Evolutionary conservation across 2,329 filamentous ascomycete genomes (phyloP), one percentile per base, ranked within the genome.

Genomic region (Scedosporium dehoogii): DNA sequence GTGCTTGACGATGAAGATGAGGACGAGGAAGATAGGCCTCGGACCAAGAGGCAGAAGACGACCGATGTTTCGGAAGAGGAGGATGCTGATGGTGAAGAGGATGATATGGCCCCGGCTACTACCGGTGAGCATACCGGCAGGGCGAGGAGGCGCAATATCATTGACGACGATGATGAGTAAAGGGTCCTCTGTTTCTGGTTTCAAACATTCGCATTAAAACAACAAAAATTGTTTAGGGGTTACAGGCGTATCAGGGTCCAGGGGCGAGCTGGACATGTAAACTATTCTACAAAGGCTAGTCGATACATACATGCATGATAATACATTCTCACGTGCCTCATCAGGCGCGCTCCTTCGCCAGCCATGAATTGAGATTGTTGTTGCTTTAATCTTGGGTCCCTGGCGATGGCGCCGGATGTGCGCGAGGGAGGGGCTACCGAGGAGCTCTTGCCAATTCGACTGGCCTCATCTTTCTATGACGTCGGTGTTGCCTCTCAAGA

Each of bases 81-180:
- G 21, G 83, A 84, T 67, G 82, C 78, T 0, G 82, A 85, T 66
- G 81, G 76, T 5, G 82, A 85, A 63, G 74, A 80, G 48, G 78
- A 84, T 56, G 72, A 77, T 58, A 74, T 75, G 61, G 72, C 72
- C 59, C 71, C 74, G 62, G 70, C 73, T 48, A 66, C 71, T 9
- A 16, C 21, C 55, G 16, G 29, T 25, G 55, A 62, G n/a, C 55
- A 62, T 33, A 21, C 27, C 10, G 76, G 81, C 62, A 72, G 79
- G 64, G 75, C 78, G 59, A 80, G 83, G 69, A 78, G 84, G 64
- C 79, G 83, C 66, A 78, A 77, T 48, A 74, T 87, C 66, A 77
- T 87, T 63, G 83, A 85, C 62, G 84, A 86, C 62, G 83, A 86
- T 62, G 84, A 86, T 48, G 82, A 85, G 51, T 78, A 41, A 44